phyloP scores from a whole-genome alignment of 768 basidiomycete species.

The Lactarius vividus region DNA sequence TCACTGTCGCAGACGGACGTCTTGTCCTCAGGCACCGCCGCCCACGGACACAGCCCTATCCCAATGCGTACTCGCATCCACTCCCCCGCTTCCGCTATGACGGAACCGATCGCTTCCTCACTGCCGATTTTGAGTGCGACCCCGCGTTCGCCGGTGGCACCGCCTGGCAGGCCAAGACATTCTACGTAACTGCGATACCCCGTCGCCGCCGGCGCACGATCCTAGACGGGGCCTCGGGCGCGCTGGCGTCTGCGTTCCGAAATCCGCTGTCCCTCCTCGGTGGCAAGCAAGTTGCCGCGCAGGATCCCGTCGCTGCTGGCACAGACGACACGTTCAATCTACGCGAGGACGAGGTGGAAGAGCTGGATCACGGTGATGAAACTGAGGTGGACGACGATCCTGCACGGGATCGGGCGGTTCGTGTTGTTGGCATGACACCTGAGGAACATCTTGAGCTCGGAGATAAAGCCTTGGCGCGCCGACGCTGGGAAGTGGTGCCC shows the following conservation, averaged over 20 bases:
- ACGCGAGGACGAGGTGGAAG: slow-evolving; percentile 72
- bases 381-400: slow-evolving; percentile 74
- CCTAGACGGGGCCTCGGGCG: slow-evolving; percentile 66
- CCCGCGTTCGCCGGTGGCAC: slow-evolving; percentile 51
- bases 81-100: slow-evolving; percentile 68
- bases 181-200: slow-evolving; percentile 65
- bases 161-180: slow-evolving; percentile 57
- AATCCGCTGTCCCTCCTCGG: slow-evolving; percentile 53
- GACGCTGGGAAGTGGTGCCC: slow-evolving; percentile 48
- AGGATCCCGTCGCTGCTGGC: slow-evolving; percentile 28
- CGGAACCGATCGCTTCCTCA: slow-evolving; percentile 54
- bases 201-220: slow-evolving; percentile 64
- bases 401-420: slow-evolving; percentile 54
- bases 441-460: slow-evolving; percentile 38
- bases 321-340: slow-evolving; percentile 45
- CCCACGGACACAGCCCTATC: slow-evolving; percentile 73
- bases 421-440: slow-evolving; percentile 49
- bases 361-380: slow-evolving; percentile 75
- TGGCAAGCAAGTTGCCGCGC: slow-evolving; percentile 14
- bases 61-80: slow-evolving; percentile 74
- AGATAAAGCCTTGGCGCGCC: slow-evolving; percentile 40
- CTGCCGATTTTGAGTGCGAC: slow-evolving; percentile 57
- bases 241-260: slow-evolving; percentile 58
- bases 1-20: slow-evolving; percentile 47
- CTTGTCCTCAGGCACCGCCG: slow-evolving; percentile 77